Evolutionary conservation across 768 basidiomycete genomes (phyloP).

Genomic region (Chalciporus chontae): DNA sequence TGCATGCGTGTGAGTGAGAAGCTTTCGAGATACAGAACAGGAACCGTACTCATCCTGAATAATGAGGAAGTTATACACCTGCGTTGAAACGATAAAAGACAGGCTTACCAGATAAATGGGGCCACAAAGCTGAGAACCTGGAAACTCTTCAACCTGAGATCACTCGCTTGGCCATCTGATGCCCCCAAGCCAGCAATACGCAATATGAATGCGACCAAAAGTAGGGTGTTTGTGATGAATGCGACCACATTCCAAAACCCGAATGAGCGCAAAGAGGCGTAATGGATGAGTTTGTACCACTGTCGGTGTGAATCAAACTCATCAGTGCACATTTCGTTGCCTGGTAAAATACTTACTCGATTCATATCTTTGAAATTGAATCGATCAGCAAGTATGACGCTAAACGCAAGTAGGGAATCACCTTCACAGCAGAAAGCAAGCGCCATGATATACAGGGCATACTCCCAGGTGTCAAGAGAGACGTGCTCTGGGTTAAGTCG

Average conservation of each 20-base stretch:
- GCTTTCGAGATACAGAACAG: neutral
- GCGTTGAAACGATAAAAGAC: neutral
- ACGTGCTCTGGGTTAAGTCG: slow-evolving; percentile 51
- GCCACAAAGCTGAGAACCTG: slow-evolving; percentile 86
- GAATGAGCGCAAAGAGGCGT: slow-evolving; percentile 79
- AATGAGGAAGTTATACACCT: neutral
- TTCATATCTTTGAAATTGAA: slow-evolving; percentile 17
- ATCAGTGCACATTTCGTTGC: neutral
- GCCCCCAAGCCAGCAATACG: slow-evolving; percentile 56
- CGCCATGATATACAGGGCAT: slow-evolving; percentile 73
- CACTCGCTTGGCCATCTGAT: slow-evolving; percentile 32
- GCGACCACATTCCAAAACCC: slow-evolving; percentile 75
- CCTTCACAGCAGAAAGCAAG: slow-evolving; percentile 80
- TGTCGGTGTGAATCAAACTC: slow-evolving; percentile 24
- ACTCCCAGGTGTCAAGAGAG: slow-evolving; percentile 77
- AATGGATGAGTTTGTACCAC: slow-evolving; percentile 68
- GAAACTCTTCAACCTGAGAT: slow-evolving; percentile 66
- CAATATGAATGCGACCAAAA: slow-evolving; percentile 70
- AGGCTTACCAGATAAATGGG: slow-evolving; percentile 78
- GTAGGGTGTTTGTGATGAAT: slow-evolving; percentile 67
- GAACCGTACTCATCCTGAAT: slow-evolving; percentile 74
- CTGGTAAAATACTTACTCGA: slow-evolving; percentile 15
- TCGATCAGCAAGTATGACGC: slow-evolving; percentile 38
- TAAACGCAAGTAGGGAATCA: slow-evolving; percentile 19
- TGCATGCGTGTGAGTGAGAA: slow-evolving; percentile 25